Base-by-base conservation (phyloP, 2,329 filamentous ascomycete species). In the Leptoxyphium fumago region DNA sequence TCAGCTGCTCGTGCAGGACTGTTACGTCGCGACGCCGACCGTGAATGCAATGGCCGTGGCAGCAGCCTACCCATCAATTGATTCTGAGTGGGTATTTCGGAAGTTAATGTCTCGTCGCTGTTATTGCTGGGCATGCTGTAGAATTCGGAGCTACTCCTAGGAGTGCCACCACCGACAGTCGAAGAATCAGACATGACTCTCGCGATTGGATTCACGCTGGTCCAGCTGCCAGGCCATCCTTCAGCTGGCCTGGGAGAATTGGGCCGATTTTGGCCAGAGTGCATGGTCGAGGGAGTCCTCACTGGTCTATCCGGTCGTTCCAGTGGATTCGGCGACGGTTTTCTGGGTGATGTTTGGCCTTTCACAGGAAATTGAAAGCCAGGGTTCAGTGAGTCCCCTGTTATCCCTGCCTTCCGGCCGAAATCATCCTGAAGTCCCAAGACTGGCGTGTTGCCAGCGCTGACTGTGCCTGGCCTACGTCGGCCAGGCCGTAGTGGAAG, bases 121-220 rank as follows among this genome's bases (percentile, higher is more conserved):
- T 94, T 82, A 60, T 96, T 95, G 67, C 89, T 95, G 5, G 32
- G 32, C 60, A 89, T 67, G 1, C 88, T 88, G 62, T 94, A 96
- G 55, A 96, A 93, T 57, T 98, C 91, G 43, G 83, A 84, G 59
- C 91, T 98, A 50, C 85, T 94, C 54, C 91, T 74, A 18, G 86
- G 87, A 26, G 89, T 96, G 4, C 76, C 77, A 9, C 32, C 32
- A 13, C 15, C 32, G 47, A 76, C 75, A 51, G 83, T 70, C 54
- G 84, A 93, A 13, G 82, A 80, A 29, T 82, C 80, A 2, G 87
- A 85, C 43, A 94, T 70, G 42, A 94, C 78, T 42, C 81, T 71
- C 5, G 80, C 74, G 14, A 77, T 71, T 1, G 80, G 77, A 18
- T 74, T 61, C 2, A 61, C 47, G 32, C 78, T 83, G 32, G 71